Percentiles rank a stretch among this genome's conserved stretches.
These are phyloP conservation scores for Ceratobasidium sp. DNA, from an alignment of 1,284 basidiomycete genomes.

Conservation along the genomic window DNA sequence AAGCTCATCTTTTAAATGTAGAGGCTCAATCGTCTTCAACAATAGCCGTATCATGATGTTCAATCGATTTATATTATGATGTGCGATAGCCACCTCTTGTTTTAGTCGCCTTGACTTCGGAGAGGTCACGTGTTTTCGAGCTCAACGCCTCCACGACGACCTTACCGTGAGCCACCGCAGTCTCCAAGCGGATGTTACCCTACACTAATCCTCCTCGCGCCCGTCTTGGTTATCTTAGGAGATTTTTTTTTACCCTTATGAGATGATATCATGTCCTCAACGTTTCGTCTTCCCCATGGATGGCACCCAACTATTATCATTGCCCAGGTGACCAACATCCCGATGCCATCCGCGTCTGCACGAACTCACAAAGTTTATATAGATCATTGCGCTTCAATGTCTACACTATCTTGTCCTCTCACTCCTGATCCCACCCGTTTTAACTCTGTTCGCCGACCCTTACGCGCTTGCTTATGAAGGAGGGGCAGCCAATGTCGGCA, in stretches of 20 bases:
- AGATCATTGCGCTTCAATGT: constrained; percentile 94
- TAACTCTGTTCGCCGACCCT: constrained; percentile 80
- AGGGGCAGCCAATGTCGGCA: constrained; percentile 86
- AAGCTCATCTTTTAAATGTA: too few relatives aligned
- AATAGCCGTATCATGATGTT: too few relatives aligned
- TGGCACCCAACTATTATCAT: constrained; percentile 84
- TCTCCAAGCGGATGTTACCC: too few relatives aligned
- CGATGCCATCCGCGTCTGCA: constrained; percentile 25
- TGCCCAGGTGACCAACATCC: constrained; percentile 67
- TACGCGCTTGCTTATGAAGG: constrained; percentile 79
- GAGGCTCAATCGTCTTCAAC: too few relatives aligned
- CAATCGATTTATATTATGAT: too few relatives aligned
- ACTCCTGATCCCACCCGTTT: constrained; percentile 84
- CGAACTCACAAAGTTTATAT: constrained; percentile 35
- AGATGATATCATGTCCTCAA: constrained; percentile 45
- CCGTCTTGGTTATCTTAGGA: too few relatives aligned
- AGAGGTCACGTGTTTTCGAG: constrained; percentile 8
- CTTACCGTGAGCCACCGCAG: neutral
- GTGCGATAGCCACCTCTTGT: too few relatives aligned
- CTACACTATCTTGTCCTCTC: constrained; percentile 92
- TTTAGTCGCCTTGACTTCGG: too few relatives aligned
- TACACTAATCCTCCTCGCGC: too few relatives aligned
- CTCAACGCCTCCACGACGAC: constrained; percentile 12
- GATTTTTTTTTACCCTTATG: neutral
- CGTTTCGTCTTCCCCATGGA: constrained; percentile 54